Evolutionary conservation across 345 rosid genomes (phyloP).

Genomic region (Moringa oleifera): DNA sequence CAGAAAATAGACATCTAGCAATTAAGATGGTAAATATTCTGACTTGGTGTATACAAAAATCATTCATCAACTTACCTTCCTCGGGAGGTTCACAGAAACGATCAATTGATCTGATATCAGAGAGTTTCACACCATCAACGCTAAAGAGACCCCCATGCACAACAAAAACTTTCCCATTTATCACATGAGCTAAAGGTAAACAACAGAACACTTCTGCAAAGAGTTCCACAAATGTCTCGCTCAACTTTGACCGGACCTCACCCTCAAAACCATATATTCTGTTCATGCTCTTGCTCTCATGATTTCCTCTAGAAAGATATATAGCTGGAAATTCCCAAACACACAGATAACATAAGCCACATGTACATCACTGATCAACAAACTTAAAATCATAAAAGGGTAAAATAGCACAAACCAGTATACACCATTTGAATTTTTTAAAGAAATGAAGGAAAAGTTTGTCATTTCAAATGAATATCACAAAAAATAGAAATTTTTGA

Average conservation of each 20-base stretch:
- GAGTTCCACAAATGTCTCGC: conserved; percentile 86
- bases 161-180: conserved; percentile 72
- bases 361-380: not conserved
- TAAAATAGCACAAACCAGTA: not conserved
- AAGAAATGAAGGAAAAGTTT: no score
- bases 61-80: conserved; percentile 60
- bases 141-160: conserved; percentile 99
- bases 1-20: no score
- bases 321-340: conserved; percentile 52
- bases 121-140: conserved; percentile 88
- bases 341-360: conserved; percentile 5
- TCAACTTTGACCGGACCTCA: conserved; percentile 91
- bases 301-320: conserved; percentile 93
- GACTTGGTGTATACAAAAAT: not conserved
- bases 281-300: conserved; percentile 99
- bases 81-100: conserved; percentile 97
- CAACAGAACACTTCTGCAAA: conserved; percentile 96
- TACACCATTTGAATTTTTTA: no score
- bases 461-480: no score
- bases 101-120: conserved; percentile 82
- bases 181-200: conserved; percentile 89
- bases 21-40: no score
- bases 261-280: conserved; percentile 99
- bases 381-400: not conserved
- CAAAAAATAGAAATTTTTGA: not conserved